These are phyloP conservation scores for Cercospora brassicicola DNA, from an alignment of 2,329 filamentous ascomycete genomes.

Conservation along the genomic window DNA sequence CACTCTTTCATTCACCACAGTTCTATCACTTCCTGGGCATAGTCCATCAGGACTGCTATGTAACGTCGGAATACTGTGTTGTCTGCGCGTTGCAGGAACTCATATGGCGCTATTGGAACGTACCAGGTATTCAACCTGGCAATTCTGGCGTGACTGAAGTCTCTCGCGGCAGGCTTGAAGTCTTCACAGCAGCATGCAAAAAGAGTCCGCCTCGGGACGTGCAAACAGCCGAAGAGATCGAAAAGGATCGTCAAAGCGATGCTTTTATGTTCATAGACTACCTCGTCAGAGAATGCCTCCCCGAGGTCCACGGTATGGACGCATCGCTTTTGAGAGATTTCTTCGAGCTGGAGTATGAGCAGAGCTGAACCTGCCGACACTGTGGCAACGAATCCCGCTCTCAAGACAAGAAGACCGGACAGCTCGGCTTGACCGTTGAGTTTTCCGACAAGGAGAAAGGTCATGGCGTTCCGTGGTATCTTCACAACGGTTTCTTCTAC, in stretches of 20 bases:
- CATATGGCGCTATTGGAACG: not conserved
- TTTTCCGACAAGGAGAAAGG: not conserved
- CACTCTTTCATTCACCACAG: conserved; percentile 16
- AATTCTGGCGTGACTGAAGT: not conserved
- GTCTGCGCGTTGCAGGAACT: conserved; percentile 17
- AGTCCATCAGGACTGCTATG: conserved; percentile 12
- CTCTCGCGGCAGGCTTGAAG: not conserved
- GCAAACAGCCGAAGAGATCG: not conserved
- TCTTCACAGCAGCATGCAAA: not conserved
- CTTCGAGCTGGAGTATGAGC: not conserved
- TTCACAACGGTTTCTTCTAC: not conserved
- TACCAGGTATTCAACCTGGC: not conserved
- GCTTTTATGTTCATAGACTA: conserved; percentile 13
- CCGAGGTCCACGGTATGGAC: not conserved
- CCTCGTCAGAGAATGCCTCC: not conserved
- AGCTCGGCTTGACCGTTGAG: not conserved
- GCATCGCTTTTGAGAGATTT: not conserved
- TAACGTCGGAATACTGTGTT: conserved; percentile 6
- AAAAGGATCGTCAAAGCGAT: conserved; percentile 3
- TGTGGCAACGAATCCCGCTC: not conserved
- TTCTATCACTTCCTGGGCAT: conserved; percentile 16
- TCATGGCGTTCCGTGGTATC: not conserved
- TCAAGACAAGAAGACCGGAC: not conserved
- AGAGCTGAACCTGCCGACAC: not conserved
- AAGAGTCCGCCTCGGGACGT: not conserved